Conservation (phyloP, 148 eudicot species). For the Chenopodium album region DNA sequence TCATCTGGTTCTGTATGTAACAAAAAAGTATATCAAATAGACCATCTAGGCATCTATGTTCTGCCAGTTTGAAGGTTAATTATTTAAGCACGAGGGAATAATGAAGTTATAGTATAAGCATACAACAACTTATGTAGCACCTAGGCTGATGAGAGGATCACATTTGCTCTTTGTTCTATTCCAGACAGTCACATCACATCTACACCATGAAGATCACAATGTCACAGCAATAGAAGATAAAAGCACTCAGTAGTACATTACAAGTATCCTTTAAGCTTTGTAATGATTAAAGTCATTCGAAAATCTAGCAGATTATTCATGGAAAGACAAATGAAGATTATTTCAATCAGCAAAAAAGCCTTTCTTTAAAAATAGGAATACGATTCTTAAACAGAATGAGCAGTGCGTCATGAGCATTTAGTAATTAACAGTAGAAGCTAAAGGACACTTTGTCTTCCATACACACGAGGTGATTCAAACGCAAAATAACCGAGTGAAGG, state of each 20-base stretch:
- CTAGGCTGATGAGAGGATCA: conserved; percentile 80
- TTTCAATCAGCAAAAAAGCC: neutral
- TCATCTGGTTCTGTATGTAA: too few species aligned
- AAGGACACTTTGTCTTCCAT: neutral
- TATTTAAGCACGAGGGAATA: too few species aligned
- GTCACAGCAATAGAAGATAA: neutral
- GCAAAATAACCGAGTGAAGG: neutral
- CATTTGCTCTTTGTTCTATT: conserved; percentile 85
- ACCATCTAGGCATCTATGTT: too few species aligned
- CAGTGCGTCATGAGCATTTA: neutral
- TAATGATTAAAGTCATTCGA: neutral
- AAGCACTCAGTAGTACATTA: neutral
- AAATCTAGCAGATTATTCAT: neutral
- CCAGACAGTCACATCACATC: conserved; percentile 87
- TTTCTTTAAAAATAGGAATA: neutral
- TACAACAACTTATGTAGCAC: conserved; percentile 14
- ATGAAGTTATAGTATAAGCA: too few species aligned
- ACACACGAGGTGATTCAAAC: neutral
- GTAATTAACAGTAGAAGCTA: too few species aligned
- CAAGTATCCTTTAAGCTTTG: neutral
- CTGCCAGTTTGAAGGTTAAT: too few species aligned
- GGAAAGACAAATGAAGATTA: neutral
- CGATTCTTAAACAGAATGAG: neutral
- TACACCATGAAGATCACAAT: conserved; percentile 29
- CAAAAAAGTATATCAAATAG: too few species aligned